phyloP scores from a whole-genome alignment of 306 rosid species.

The peach (Prunus persica) region DNA sequence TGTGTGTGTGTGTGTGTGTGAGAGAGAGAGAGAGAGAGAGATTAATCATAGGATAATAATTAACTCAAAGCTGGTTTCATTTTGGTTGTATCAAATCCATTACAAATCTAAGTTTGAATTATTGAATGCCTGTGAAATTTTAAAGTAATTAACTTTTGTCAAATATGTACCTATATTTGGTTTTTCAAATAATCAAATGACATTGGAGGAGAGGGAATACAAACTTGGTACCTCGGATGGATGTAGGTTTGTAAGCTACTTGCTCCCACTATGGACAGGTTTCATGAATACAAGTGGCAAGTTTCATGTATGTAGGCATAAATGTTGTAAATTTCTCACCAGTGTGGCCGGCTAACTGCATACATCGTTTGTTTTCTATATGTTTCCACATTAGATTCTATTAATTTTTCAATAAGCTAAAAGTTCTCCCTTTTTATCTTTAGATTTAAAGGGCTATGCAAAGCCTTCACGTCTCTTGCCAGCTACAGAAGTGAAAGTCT shows the following conservation, averaged over 20 bases:
- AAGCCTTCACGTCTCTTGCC: constrained; percentile 63
- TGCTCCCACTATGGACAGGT: too few species aligned
- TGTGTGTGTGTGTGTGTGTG: not conserved
- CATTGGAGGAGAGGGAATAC: not conserved
- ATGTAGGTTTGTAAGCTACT: too few species aligned
- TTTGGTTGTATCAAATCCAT: not conserved
- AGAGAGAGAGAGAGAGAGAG: constrained; percentile 1
- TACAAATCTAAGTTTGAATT: not conserved
- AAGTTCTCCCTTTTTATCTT: not conserved
- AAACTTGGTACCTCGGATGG: not conserved
- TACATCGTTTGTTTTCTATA: not conserved
- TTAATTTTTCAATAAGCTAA: not conserved
- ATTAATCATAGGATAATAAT: not conserved
- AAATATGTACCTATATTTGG: not conserved
- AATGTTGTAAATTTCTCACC: not conserved
- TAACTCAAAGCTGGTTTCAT: not conserved
- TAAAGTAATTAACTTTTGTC: not conserved
- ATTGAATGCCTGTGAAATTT: not conserved
- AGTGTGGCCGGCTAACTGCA: too few species aligned
- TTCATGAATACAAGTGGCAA: not conserved
- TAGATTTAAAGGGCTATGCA: constrained; percentile 69
- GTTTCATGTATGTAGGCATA: not conserved
- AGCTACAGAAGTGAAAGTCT: constrained; percentile 56
- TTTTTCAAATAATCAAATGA: not conserved
- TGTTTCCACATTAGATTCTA: not conserved